Percentiles rank a stretch among this genome's conserved stretches.
These are phyloP conservation scores for Pythium rishiriense DNA, from an alignment of 352 stramenopile species.

Conservation along the genomic window DNA sequence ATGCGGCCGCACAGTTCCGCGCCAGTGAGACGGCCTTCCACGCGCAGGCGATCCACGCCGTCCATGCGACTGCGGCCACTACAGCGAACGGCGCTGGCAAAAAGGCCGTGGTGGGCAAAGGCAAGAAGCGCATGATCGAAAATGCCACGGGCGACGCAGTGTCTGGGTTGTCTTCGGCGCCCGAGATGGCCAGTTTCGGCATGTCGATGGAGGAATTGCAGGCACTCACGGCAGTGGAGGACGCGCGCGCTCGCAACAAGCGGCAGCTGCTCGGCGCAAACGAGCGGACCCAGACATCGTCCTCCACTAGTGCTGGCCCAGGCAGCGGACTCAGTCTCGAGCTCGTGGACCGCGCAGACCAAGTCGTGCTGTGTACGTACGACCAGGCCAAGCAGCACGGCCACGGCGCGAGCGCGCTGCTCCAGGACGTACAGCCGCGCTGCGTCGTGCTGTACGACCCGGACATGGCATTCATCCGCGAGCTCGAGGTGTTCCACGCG, in stretches of 20 bases:
- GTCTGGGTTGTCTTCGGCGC: not conserved
- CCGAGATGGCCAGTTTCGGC: slow-evolving; percentile 69
- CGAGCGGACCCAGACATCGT: slow-evolving; percentile 9
- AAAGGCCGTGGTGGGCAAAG: not conserved
- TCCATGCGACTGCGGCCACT: not conserved
- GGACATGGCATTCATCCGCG: slow-evolving; percentile 93
- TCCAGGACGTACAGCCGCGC: slow-evolving; percentile 89
- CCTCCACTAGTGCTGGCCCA: too few relatives aligned
- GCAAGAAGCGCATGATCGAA: slow-evolving; percentile 32
- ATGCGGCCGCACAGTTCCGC: slow-evolving; percentile 47
- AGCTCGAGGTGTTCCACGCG: slow-evolving; percentile 94
- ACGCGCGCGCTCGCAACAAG: slow-evolving; percentile 25
- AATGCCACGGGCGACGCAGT: not conserved
- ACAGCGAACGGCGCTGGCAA: not conserved
- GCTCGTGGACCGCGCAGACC: slow-evolving; percentile 45
- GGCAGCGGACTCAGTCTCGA: slow-evolving; percentile 45
- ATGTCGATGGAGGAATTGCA: slow-evolving; percentile 73
- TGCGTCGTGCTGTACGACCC: slow-evolving; percentile 96
- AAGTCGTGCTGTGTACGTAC: slow-evolving; percentile 80
- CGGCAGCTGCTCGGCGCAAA: slow-evolving; percentile 18
- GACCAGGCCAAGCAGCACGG: slow-evolving; percentile 68
- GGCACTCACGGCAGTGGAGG: slow-evolving; percentile 32
- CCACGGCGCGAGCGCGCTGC: slow-evolving; percentile 58
- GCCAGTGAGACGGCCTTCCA: slow-evolving; percentile 46
- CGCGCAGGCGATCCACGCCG: not conserved